Evolutionary conservation across 768 basidiomycete genomes (phyloP).

Genomic region (Lentinula sp.): DNA sequence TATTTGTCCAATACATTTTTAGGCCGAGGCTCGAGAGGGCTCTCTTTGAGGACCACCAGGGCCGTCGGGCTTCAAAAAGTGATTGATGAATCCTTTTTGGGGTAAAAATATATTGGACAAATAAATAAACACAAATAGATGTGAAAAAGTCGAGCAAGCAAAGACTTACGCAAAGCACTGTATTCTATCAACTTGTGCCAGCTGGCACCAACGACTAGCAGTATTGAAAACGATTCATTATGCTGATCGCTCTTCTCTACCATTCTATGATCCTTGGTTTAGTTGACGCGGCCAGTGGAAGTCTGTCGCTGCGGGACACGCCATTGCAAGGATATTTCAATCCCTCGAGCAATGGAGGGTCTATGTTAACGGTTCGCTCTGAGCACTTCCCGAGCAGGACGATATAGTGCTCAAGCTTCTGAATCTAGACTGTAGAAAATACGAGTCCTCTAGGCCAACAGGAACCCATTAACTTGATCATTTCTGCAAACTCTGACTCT

Average conservation of each 20-base stretch:
- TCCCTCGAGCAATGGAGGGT: conserved; percentile 53
- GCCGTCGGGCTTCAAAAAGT: too few relatives aligned
- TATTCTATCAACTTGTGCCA: neutral
- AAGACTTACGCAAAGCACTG: too few relatives aligned
- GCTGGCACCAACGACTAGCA: neutral
- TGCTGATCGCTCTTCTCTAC: neutral
- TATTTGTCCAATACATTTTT: too few relatives aligned
- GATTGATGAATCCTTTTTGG: too few relatives aligned
- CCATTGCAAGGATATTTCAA: conserved; percentile 56
- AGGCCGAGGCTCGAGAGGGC: too few relatives aligned
- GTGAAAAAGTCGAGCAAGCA: too few relatives aligned
- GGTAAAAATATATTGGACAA: too few relatives aligned
- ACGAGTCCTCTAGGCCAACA: conserved; percentile 72
- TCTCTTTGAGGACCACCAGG: too few relatives aligned
- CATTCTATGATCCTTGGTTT: neutral
- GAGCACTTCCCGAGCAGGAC: neutral
- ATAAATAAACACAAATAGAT: too few relatives aligned
- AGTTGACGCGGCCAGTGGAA: neutral
- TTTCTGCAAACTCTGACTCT: conserved; percentile 70
- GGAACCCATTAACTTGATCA: conserved; percentile 81
- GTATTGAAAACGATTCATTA: too few relatives aligned
- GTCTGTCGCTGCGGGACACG: conserved; percentile 16
- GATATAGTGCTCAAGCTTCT: neutral
- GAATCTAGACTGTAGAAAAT: conserved; percentile 37
- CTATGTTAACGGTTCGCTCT: conserved; percentile 62